Conservation (phyloP, 2,329 filamentous ascomycete genomes). For the Aureobasidium sp. region DNA sequence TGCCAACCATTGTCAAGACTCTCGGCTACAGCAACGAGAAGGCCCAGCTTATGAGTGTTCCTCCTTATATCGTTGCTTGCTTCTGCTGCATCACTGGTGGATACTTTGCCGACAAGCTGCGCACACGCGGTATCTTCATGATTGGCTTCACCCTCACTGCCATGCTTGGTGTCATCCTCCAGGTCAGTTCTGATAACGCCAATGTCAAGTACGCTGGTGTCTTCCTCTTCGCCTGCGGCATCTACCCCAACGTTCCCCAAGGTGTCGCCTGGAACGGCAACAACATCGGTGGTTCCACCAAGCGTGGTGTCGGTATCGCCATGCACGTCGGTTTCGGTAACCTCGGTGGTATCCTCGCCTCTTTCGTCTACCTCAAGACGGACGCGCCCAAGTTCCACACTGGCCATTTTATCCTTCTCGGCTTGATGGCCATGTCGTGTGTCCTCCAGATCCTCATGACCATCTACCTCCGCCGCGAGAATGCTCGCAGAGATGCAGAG, state of each 20-base stretch:
- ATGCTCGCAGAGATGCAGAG: constrained; percentile 42
- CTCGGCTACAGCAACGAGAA: constrained; percentile 53
- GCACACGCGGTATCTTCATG: constrained; percentile 36
- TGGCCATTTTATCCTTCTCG: constrained; percentile 28
- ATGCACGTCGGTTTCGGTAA: constrained; percentile 47
- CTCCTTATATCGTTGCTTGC: constrained; percentile 25
- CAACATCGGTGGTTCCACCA: constrained; percentile 48
- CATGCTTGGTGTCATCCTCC: constrained; percentile 28
- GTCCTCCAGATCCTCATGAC: constrained; percentile 48
- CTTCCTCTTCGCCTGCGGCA: constrained; percentile 40
- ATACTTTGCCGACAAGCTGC: constrained; percentile 22
- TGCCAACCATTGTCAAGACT: constrained; percentile 48
- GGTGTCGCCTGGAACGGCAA: constrained; percentile 52
- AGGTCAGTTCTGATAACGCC: constrained; percentile 24
- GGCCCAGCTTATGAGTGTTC: constrained; percentile 23
- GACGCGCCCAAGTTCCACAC: constrained; percentile 30
- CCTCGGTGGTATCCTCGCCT: constrained; percentile 48
- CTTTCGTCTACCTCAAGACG: constrained; percentile 41
- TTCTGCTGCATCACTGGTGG: constrained; percentile 24
- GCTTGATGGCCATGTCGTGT: constrained; percentile 24
- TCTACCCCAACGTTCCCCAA: constrained; percentile 50
- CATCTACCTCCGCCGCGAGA: constrained; percentile 48
- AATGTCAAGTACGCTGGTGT: constrained; percentile 31
- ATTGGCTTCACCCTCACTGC: constrained; percentile 16
- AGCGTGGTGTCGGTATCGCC: constrained; percentile 47